Evolutionary conservation across 1,284 basidiomycete genomes (phyloP), one percentile per base, ranked within the genome.

Genomic region (Ceratobasidium sp.): DNA sequence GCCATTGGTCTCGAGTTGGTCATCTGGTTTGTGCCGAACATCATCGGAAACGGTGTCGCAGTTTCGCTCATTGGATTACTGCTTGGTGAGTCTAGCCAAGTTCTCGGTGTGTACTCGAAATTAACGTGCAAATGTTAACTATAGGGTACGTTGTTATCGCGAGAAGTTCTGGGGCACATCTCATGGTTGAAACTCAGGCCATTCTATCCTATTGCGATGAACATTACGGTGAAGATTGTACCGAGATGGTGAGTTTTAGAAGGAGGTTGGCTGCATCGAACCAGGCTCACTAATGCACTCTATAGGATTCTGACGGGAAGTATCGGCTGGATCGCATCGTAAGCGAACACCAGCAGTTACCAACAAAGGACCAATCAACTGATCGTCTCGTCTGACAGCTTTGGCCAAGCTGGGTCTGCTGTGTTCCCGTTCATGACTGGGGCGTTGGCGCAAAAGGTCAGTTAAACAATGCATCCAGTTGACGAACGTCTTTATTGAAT

Each of bases 181-280:
- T 51, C 31, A 49, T 27, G n/a, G 6, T 48, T n/a, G 43, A 43
- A 59, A 2, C 27, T 2, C 27, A 63, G 71, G 31, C 81, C 80
- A 2, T 78, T 81, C 29, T 81, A 78, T 74, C 81, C 81, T 34
- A 79, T 81, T 29, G 75, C 77, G 1, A 79, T 81, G 75, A 79
- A 77, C 31, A 74, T 79, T 13, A 77, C 80, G 0, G 76, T 76
- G 8, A 71, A 69, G 1, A 75, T 80, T 39, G 68, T 82, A 8
- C 81, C 81, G 11, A 74, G 71, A 19, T 78, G 76, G 75, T 75
- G 43, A 31, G 51, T 58, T 14, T 69, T 22, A 7, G 14, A 22
- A 27, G 27, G 6, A 16, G 2, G 37, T 13, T n/a, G 14, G 2
- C 3, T 34, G 2, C 1, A 46, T 27, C 8, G 14, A 4, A 22